Evolutionary conservation across 2,329 filamentous ascomycete species (phyloP), one percentile per base, ranked within the genome.

Genomic region (Fragosphaeria purpurea): DNA sequence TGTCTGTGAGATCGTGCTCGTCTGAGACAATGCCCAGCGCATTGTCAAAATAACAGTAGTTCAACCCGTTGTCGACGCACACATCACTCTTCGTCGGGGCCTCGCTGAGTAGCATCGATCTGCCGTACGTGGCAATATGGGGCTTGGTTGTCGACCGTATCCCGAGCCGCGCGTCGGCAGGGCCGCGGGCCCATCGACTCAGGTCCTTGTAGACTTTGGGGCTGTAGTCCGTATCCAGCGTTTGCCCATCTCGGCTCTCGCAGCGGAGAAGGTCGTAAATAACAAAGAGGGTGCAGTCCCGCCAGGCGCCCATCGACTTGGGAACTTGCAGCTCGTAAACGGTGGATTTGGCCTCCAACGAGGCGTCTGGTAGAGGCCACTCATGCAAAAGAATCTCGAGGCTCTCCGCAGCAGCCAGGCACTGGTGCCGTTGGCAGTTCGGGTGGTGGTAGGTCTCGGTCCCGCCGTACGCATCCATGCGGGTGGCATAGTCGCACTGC

Each of bases 301-400:
- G 65, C 78, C 78, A 82, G 1, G 56, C 44, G 0, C 58, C 58
- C 37, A 77, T 73, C 0, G 58, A 33, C 0, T 30, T 5, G 0
- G 77, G 77, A 0, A 69, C 54, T 0, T 56, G 47, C 0, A 82
- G 61, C 54, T 82, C 79, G 46, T 82, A 82, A 0, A 82, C 65
- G 0, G 69, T 66, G 0, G 74, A 65, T 51, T 74, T 71, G 0
- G 67, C 66, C 9, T 65, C 33, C 0, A 53, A 6, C 0, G 42
- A 0, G 0, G 65, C 12, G 0, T 41, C 34, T 0, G 77, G 71
- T 0, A 83, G 62, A 0, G 79, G 78, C 76, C 76, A 81, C 57
- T 83, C 79, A 55, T 78, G 66, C 7, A 77, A 58, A 0, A 41
- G 1, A 7, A 84, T 80, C 0, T 32, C 39, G 0, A 83, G 50